Evolutionary conservation across 1,284 basidiomycete species (phyloP).

Genomic region (Moesziomyces sp.): DNA sequence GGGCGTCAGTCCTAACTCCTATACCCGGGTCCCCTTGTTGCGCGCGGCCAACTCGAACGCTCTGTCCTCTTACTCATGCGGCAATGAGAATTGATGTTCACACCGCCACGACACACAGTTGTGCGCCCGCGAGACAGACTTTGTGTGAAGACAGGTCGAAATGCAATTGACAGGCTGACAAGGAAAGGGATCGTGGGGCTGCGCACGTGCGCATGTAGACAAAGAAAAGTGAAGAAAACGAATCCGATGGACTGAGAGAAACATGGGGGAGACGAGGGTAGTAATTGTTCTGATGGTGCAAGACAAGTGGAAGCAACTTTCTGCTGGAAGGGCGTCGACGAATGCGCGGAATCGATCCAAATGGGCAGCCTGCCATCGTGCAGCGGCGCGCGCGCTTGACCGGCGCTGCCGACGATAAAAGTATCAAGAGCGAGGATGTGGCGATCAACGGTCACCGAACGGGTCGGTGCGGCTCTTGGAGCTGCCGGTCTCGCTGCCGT

Average conservation of each 20-base stretch:
- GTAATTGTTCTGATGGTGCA: conserved; percentile 12
- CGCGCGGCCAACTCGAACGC: too few relatives aligned
- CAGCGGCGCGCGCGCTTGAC: too few relatives aligned
- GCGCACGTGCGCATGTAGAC: not conserved
- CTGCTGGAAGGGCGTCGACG: not conserved
- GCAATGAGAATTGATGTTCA: too few relatives aligned
- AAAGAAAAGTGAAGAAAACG: conserved; percentile 1
- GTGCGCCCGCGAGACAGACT: too few relatives aligned
- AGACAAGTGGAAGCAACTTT: not conserved
- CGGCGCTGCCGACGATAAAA: too few relatives aligned
- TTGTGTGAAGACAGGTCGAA: too few relatives aligned
- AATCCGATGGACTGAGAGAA: conserved; percentile 5
- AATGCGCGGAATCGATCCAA: not conserved
- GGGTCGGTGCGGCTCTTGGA: conserved; percentile 42
- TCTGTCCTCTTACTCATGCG: too few relatives aligned
- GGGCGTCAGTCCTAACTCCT: not conserved
- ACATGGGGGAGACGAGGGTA: not conserved
- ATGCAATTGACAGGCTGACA: too few relatives aligned
- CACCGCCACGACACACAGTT: too few relatives aligned
- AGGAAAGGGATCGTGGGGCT: not conserved
- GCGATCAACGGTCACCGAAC: conserved; percentile 34
- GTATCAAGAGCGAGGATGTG: too few relatives aligned
- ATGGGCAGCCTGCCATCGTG: not conserved
- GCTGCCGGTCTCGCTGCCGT: conserved; percentile 40
- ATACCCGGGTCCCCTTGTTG: too few relatives aligned